Percentiles rank a stretch among this genome's conserved stretches.
phyloP scores from a whole-genome alignment of 139 green algal species.

The Pseudopediastrum boryanum region DNA sequence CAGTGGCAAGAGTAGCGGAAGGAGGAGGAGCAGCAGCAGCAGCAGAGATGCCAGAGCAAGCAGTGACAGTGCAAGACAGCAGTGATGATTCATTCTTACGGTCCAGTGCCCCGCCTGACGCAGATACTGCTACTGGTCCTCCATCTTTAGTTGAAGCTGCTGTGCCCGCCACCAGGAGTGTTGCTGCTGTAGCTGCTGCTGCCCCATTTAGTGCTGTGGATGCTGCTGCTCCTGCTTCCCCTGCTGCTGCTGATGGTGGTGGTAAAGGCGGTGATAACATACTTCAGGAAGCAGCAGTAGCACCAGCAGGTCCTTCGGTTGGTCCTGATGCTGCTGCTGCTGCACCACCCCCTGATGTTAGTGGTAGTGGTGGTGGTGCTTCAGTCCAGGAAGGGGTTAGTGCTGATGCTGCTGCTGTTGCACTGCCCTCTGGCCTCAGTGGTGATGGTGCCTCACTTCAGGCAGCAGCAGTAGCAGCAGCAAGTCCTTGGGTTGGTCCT shows the following conservation, averaged over 20 bases:
- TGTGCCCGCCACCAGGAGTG: neutral
- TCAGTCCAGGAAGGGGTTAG: too few species aligned
- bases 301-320: too few species aligned
- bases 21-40: slow-evolving; percentile 26
- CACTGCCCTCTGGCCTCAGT: too few species aligned
- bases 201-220: neutral
- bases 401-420: too few species aligned
- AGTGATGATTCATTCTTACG: neutral
- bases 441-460: too few species aligned
- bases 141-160: neutral
- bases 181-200: neutral
- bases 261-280: too few species aligned
- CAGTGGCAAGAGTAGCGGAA: neutral
- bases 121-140: neutral
- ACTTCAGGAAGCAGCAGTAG: too few species aligned
- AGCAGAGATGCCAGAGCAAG: neutral
- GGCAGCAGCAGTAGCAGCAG: too few species aligned
- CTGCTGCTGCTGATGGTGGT: neutral
- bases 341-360: too few species aligned
- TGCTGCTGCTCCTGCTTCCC: slow-evolving; percentile 7
- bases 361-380: too few species aligned
- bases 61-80: neutral
- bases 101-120: neutral
- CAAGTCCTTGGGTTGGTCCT: too few species aligned
- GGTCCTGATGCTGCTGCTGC: too few species aligned